Base-by-base conservation (phyloP, 768 basidiomycete genomes). In the Termitomyces heimii region DNA sequence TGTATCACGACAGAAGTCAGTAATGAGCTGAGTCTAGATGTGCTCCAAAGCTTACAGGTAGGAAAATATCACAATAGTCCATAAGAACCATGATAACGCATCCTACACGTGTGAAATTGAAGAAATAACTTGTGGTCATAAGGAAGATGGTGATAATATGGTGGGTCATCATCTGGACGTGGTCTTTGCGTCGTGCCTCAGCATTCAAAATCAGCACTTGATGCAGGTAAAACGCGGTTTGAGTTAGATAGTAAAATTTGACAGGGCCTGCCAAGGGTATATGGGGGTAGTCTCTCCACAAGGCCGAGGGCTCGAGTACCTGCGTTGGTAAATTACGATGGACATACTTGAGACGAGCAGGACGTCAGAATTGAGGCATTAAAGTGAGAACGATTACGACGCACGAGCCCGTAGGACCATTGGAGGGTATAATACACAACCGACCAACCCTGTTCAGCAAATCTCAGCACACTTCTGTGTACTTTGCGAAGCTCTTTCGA, bases 381-480 rank as follows among this genome's bases (percentile, higher is more conserved):
- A 34, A 45, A 29, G 31, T 59, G 52, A 52, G 44, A 40, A 52
- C 24, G 60, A 60, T 55, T 60, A 58, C 22, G n/a, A 85, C 94
- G 71, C 67, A 96, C 96, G 62, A 92, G 62, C 29, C 96, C 96
- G 68, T 85, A 84, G 22, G 70, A 70, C 81, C 89, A 96, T 63
- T 86, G 89, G 1, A 82, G 55, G 40, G 82, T 74, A 67, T 91
- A 94, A 71, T 96, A 98, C 49, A 92, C 71, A 45, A 86, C 78
- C 35, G 84, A 84, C 92, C 94, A 98, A 56, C 93, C 90, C 73
- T 99, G 97, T 70, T 99, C 97, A 3, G 93, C 92, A 67, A 98
- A 98, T 64, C 97, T 79, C 45, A 90, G 69, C 42, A 94, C 85
- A 59, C 83, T 86, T 66, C 88, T 78, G 58, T 87, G 82, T 57